Evolutionary conservation across 345 rosid species (phyloP).

Genomic region (Hibiscus trionum): DNA sequence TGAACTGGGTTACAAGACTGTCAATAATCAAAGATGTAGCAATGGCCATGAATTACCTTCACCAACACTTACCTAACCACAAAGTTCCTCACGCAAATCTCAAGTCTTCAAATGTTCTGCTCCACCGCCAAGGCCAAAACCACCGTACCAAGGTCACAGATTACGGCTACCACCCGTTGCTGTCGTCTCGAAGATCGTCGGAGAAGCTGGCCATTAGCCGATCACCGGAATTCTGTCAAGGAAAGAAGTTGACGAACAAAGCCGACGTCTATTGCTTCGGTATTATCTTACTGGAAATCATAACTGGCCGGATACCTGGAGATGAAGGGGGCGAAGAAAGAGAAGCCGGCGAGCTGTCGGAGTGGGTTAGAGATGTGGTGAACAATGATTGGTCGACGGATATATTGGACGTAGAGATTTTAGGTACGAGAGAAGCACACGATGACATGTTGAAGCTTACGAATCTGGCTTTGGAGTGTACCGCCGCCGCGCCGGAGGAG

Average conservation of each 20-base stretch:
- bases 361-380: conserved; percentile 41
- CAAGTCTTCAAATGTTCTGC: conserved; percentile 42
- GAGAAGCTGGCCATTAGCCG: conserved; percentile 26
- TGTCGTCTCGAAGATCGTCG: conserved; percentile 19
- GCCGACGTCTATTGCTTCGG: conserved; percentile 55
- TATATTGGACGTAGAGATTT: conserved; percentile 41
- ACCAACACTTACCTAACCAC: conserved; percentile 35
- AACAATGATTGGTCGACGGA: conserved; percentile 50
- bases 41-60: conserved; percentile 32
- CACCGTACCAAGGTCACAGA: conserved; percentile 36
- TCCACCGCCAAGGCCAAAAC: conserved; percentile 13
- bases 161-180: conserved; percentile 40
- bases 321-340: conserved; percentile 14
- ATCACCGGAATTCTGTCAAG: conserved; percentile 40
- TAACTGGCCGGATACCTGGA: conserved; percentile 41
- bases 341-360: conserved; percentile 22
- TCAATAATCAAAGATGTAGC: conserved; percentile 42
- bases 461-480: conserved; percentile 44
- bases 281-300: conserved; percentile 36
- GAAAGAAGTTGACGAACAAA: conserved; percentile 44
- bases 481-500: conserved; percentile 28
- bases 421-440: conserved; percentile 34
- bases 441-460: conserved; percentile 45
- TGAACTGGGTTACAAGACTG: conserved; percentile 38
- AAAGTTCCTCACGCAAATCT: conserved; percentile 51